phyloP scores from a whole-genome alignment of 2,329 filamentous ascomycete species.

The Fusarium redolens region DNA sequence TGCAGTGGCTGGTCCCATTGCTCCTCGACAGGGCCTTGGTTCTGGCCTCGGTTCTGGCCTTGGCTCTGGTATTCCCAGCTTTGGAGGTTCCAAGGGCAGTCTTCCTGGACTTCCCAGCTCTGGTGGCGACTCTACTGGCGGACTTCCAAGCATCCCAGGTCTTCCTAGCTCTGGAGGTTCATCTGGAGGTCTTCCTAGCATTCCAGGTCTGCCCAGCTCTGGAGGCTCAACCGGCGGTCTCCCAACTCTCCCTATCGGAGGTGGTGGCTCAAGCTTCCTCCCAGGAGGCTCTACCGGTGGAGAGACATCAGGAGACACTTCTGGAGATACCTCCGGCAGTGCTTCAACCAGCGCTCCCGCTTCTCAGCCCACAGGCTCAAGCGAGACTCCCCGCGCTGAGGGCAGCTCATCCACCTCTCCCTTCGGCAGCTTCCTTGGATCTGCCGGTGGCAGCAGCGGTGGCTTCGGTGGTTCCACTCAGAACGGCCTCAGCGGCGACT shows the following conservation, averaged over 20 bases:
- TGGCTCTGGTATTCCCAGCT: constrained; percentile 7
- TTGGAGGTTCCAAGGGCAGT: background rate
- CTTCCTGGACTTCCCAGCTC: background rate
- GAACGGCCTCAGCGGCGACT: constrained; percentile 41
- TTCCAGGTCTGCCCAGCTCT: background rate
- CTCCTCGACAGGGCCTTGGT: constrained; percentile 14
- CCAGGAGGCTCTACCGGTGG: constrained; percentile 1
- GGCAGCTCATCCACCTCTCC: background rate
- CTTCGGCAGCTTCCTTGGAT: constrained; percentile 2
- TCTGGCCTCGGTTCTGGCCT: constrained; percentile 1
- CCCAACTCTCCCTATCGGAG: background rate
- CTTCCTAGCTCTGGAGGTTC: background rate
- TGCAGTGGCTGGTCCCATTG: constrained; percentile 39
- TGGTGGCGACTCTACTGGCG: background rate
- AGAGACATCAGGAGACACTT: background rate
- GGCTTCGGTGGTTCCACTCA: constrained; percentile 33
- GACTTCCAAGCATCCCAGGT: background rate
- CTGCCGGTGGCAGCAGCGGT: background rate
- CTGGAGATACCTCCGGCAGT: background rate
- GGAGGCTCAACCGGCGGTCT: background rate
- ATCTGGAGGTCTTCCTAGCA: background rate
- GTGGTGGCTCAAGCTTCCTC: background rate
- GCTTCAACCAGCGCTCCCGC: background rate
- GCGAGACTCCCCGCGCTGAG: background rate
- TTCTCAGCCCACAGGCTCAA: background rate